Conservation (phyloP, 2,329 filamentous ascomycete species). For the Dissoconium aciculare region DNA sequence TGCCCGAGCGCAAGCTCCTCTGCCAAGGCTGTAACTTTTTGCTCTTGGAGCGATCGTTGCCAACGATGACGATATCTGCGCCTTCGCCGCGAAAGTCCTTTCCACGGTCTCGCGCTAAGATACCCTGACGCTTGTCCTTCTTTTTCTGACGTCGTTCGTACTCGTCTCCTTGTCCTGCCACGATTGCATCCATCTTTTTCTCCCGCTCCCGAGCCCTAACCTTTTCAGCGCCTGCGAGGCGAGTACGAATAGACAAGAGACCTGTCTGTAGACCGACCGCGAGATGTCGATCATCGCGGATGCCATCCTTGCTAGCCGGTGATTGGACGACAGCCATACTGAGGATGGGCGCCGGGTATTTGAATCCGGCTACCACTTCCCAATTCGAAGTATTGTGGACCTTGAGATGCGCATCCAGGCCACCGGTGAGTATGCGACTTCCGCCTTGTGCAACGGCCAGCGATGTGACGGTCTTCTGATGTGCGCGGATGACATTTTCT, state of each 20-base stretch:
- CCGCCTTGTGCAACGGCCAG: slow-evolving; percentile 69
- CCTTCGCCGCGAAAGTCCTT: slow-evolving; percentile 73
- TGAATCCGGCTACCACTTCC: slow-evolving; percentile 91
- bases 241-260: slow-evolving; percentile 76
- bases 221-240: slow-evolving; percentile 72
- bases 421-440: slow-evolving; percentile 69
- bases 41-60: slow-evolving; percentile 48
- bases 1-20: slow-evolving; percentile 59
- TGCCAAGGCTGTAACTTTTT: slow-evolving; percentile 66
- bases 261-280: slow-evolving; percentile 91
- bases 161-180: slow-evolving; percentile 62
- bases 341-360: slow-evolving; percentile 84
- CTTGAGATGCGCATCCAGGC: slow-evolving; percentile 90
- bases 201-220: slow-evolving; percentile 59
- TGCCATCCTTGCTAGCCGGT: slow-evolving; percentile 31
- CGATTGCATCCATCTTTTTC: slow-evolving; percentile 69
- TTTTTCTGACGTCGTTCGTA: slow-evolving; percentile 59
- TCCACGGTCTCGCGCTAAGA: slow-evolving; percentile 45
- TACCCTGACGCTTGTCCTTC: slow-evolving; percentile 43
- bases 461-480: slow-evolving; percentile 93
- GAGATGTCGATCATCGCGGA: slow-evolving; percentile 74
- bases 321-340: slow-evolving; percentile 62
- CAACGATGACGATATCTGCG: slow-evolving; percentile 76
- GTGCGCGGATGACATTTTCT: slow-evolving; percentile 73
- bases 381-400: slow-evolving; percentile 86